These are phyloP conservation scores for Pseudonitzschia multiseries DNA, from an alignment of 108 stramenopile genomes.

Conservation along the genomic window DNA sequence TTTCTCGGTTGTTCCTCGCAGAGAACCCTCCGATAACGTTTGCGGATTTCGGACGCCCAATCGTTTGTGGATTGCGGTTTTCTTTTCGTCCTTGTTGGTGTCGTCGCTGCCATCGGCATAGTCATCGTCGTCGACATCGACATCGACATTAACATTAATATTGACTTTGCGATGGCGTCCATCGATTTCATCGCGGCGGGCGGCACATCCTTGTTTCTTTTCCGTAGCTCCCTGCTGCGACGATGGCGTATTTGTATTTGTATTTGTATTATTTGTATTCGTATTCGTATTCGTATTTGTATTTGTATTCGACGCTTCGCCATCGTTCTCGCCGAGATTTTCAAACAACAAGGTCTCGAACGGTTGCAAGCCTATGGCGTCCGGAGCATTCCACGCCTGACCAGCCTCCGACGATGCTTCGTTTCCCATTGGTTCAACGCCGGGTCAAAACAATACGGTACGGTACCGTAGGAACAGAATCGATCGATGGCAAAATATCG, in stretches of 20 bases:
- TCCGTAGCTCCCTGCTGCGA: no score
- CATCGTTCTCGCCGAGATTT: background rate
- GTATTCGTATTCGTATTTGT: no score
- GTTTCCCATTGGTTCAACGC: constrained; percentile 8
- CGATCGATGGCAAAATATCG: background rate
- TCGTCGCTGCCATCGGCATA: background rate
- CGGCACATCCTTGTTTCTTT: no score
- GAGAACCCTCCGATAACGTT: constrained; percentile 10
- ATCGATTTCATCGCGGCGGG: no score
- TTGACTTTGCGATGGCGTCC: no score
- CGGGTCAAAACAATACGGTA: background rate
- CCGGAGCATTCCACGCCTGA: background rate
- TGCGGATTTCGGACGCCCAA: background rate
- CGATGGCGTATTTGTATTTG: no score
- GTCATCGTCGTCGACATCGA: no score
- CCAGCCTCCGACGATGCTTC: background rate
- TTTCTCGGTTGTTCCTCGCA: background rate
- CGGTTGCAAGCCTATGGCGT: background rate
- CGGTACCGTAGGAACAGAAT: no score
- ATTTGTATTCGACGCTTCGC: background rate
- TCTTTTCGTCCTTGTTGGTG: background rate
- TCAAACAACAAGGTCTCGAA: background rate
- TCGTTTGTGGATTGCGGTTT: background rate
- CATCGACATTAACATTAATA: no score
- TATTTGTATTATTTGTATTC: no score